A percentile compares a stretch with the other conserved stretches of the same genome.
Evolutionary conservation across 163 green algal genomes (phyloP).

Genomic region (Prototheca wickerhamii): DNA sequence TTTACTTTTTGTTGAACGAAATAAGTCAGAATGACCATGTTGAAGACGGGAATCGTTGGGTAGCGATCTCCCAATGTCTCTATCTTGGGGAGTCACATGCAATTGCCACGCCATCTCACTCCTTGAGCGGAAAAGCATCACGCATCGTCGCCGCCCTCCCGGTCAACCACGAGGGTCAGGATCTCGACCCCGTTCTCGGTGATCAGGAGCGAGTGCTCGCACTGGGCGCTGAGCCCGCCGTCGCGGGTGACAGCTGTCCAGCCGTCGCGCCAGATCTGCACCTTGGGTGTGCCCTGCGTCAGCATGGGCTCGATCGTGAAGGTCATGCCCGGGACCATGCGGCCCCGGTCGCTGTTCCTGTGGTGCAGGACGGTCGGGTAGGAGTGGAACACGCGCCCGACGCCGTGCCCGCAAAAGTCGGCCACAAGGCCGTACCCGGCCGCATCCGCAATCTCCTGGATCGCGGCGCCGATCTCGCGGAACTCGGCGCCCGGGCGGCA

Average conservation of each 20-base stretch:
- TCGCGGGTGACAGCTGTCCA: conserved; percentile 89
- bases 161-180: conserved; percentile 47
- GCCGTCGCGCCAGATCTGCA: conserved; percentile 69
- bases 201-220: conserved; percentile 93
- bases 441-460: conserved; percentile 61
- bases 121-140: conserved; percentile 11
- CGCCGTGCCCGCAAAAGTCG: conserved; percentile 88
- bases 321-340: conserved; percentile 71
- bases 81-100: conserved; percentile 10
- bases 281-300: conserved; percentile 31
- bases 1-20: no score
- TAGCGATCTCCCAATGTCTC: not conserved
- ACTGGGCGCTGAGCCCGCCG: conserved; percentile 77
- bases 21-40: no score
- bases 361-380: conserved; percentile 79
- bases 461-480: conserved; percentile 67
- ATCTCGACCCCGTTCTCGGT: conserved; percentile 81
- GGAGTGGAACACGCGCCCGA: conserved; percentile 87
- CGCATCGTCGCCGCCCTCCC: conserved; percentile 5
- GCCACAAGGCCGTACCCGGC: conserved; percentile 39
- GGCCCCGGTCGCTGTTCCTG: conserved; percentile 53
- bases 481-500: conserved; percentile 61
- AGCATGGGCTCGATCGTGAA: conserved; percentile 99
- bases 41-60: not conserved
- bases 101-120: conserved; percentile 12